phyloP scores from a whole-genome alignment of 768 basidiomycete species.

The Panaeolus cyanescens region DNA sequence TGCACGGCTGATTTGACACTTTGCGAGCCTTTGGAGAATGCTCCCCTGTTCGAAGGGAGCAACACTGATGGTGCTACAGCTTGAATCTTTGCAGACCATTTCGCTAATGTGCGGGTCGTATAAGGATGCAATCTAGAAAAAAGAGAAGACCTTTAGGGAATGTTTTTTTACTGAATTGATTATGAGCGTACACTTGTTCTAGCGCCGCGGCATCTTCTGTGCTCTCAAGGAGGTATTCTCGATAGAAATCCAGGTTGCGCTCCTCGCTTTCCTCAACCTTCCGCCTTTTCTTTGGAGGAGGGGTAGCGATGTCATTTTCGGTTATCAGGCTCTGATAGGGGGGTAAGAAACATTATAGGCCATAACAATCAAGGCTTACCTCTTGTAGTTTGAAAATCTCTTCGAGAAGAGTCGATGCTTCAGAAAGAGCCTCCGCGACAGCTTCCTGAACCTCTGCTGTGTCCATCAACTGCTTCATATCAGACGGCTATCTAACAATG shows the following conservation, averaged over 20 bases:
- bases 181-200: slow-evolving; percentile 51
- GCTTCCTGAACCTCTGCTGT: slow-evolving; percentile 44
- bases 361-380: slow-evolving; percentile 36
- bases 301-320: slow-evolving; percentile 46
- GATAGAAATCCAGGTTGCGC: slow-evolving; percentile 30
- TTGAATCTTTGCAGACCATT: slow-evolving; percentile 97
- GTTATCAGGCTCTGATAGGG: slow-evolving; percentile 43
- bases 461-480: slow-evolving; percentile 37
- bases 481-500: slow-evolving; percentile 29
- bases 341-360: neutral
- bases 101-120: slow-evolving; percentile 75
- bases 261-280: slow-evolving; percentile 34
- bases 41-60: slow-evolving; percentile 66
- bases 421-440: slow-evolving; percentile 55
- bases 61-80: slow-evolving; percentile 84
- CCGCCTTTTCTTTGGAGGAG: slow-evolving; percentile 61
- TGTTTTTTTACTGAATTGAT: neutral
- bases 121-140: slow-evolving; percentile 64
- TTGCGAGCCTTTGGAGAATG: slow-evolving; percentile 63
- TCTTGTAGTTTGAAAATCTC: slow-evolving; percentile 72
- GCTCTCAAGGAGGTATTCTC: slow-evolving; percentile 42
- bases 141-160: slow-evolving; percentile 2
- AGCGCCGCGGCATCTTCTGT: slow-evolving; percentile 43
- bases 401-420: slow-evolving; percentile 61
- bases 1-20: slow-evolving; percentile 67